Conservation (phyloP, 2,329 filamentous ascomycete species). For the Fusarium sp. region DNA sequence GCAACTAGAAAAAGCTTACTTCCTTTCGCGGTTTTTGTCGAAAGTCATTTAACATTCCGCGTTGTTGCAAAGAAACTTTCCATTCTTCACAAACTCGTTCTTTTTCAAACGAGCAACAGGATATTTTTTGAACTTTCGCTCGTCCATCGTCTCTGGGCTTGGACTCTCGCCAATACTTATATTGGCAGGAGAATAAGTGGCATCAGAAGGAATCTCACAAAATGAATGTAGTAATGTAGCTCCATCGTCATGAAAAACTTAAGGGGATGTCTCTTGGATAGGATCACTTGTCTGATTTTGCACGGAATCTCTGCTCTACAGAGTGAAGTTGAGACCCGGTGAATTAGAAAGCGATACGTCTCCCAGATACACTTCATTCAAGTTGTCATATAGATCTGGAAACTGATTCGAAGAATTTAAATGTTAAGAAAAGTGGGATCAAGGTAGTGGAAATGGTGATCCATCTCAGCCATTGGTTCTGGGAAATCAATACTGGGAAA, state of each 20-base stretch:
- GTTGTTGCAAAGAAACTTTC: conserved; percentile 28
- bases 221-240: conserved; percentile 7
- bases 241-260: background rate
- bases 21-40: conserved; percentile 13
- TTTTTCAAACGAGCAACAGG: conserved; percentile 22
- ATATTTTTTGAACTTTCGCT: conserved; percentile 20
- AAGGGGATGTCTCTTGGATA: background rate
- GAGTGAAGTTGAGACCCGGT: conserved; percentile 10
- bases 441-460: background rate
- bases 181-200: background rate
- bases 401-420: background rate
- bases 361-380: background rate
- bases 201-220: background rate
- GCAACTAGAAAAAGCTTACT: conserved; percentile 4
- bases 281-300: conserved; percentile 1
- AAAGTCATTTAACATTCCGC: conserved; percentile 11
- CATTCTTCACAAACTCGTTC: conserved; percentile 28
- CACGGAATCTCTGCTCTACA: conserved; percentile 26
- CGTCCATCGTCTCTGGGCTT: background rate
- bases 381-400: background rate
- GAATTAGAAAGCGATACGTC: conserved; percentile 3
- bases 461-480: background rate
- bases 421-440: background rate
- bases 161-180: background rate
- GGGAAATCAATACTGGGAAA: background rate